These are phyloP conservation scores for Lactarius vividus DNA, from an alignment of 768 basidiomycete genomes.

Conservation along the genomic window DNA sequence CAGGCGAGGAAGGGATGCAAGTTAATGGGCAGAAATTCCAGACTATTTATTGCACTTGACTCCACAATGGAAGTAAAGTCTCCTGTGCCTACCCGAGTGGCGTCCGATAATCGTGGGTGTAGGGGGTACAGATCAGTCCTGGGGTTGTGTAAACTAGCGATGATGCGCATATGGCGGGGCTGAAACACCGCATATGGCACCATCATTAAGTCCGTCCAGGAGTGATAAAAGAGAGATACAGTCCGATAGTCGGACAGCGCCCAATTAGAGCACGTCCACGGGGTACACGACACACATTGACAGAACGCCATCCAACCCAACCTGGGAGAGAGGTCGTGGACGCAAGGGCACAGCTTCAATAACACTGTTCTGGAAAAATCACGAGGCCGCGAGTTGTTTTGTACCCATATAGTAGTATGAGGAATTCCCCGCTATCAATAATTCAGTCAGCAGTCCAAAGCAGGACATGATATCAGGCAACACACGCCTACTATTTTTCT, in stretches of 20 bases:
- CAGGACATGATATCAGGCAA: too few relatives aligned
- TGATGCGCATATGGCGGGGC: not conserved
- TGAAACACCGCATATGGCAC: not conserved
- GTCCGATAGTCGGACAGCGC: constrained; percentile 5
- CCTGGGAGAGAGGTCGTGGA: not conserved
- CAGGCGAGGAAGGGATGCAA: not conserved
- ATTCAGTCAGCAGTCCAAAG: not conserved
- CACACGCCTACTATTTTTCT: too few relatives aligned
- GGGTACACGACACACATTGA: not conserved
- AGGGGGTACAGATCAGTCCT: not conserved
- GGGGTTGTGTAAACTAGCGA: not conserved
- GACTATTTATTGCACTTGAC: constrained; percentile 1
- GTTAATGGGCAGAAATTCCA: not conserved
- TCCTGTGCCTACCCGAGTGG: not conserved
- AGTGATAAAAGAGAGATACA: not conserved
- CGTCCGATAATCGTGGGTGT: constrained; percentile 8
- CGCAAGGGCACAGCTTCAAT: not conserved
- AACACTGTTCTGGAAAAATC: not conserved
- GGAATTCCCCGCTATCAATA: not conserved
- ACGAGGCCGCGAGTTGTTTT: not conserved
- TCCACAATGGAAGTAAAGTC: not conserved
- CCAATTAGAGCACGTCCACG: not conserved
- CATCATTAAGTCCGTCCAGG: not conserved
- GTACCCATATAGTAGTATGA: not conserved
- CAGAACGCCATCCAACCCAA: not conserved